A percentile compares a stretch with the other conserved stretches of the same genome.
Evolutionary conservation across 441 rosid genomes (phyloP).

Genomic region (Pelargonium myrrhifolium): DNA sequence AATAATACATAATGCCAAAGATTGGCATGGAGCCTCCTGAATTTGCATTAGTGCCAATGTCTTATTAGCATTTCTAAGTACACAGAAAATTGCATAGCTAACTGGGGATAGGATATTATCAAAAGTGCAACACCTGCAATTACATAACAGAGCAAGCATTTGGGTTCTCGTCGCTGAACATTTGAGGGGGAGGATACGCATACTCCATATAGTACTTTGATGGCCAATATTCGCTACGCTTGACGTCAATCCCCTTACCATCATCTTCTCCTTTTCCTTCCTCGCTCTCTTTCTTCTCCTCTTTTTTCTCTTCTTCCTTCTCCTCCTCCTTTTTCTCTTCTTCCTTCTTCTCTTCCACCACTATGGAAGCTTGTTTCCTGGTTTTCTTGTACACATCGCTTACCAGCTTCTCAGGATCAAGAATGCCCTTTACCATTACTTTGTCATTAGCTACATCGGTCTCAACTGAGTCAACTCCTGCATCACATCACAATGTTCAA

Average conservation of each 20-base stretch:
- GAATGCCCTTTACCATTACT: constrained; percentile 31
- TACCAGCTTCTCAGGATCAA: constrained; percentile 32
- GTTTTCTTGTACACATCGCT: constrained; percentile 28
- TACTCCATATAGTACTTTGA: constrained; percentile 26
- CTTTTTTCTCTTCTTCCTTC: constrained; percentile 16
- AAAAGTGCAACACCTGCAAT: background rate
- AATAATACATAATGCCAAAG: background rate
- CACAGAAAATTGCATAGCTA: constrained; percentile 9
- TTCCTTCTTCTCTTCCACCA: constrained; percentile 34
- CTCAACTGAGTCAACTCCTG: constrained; percentile 39
- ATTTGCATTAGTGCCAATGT: background rate
- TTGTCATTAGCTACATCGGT: constrained; percentile 27
- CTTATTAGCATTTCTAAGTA: constrained; percentile 15
- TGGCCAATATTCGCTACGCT: constrained; percentile 31
- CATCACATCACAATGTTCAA: background rate
- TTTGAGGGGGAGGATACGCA: constrained; percentile 23
- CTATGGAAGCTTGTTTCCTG: constrained; percentile 34
- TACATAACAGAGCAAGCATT: constrained; percentile 41
- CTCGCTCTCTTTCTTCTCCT: constrained; percentile 18
- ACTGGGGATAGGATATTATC: background rate
- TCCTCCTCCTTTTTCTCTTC: constrained; percentile 29
- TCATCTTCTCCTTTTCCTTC: constrained; percentile 17
- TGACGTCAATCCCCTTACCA: constrained; percentile 25
- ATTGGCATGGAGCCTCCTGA: background rate
- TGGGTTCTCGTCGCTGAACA: constrained; percentile 46